Conservation (phyloP, 192 early-diverging fungal genomes). For the Coemansia pectinata region DNA sequence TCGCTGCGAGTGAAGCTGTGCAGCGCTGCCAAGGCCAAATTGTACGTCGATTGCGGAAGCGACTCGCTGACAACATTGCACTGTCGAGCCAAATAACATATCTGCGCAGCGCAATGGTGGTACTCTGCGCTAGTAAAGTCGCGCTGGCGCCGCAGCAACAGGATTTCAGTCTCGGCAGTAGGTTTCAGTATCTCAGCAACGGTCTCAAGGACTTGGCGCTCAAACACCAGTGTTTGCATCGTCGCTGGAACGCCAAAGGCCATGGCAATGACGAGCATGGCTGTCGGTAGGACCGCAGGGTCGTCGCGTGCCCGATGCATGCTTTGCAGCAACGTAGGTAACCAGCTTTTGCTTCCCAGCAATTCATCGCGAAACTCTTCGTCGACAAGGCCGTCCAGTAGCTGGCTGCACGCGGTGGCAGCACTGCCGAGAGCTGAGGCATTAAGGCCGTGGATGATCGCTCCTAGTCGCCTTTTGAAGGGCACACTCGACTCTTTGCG, state of each 20-base stretch:
- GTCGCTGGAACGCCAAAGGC: constrained; percentile 26
- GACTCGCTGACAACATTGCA: constrained; percentile 14
- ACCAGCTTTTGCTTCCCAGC: constrained; percentile 26
- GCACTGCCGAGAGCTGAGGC: background rate
- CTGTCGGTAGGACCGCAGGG: constrained; percentile 11
- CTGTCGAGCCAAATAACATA: constrained; percentile 25
- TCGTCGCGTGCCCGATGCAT: constrained; percentile 33
- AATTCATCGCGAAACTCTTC: constrained; percentile 34
- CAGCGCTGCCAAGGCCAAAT: constrained; percentile 36
- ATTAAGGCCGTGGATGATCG: constrained; percentile 26
- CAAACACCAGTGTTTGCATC: constrained; percentile 50
- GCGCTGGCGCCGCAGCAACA: constrained; percentile 17
- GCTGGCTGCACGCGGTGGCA: constrained; percentile 14
- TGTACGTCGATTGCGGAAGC: constrained; percentile 38
- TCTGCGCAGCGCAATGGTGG: constrained; percentile 16
- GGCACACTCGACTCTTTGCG: constrained; percentile 5
- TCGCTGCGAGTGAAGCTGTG: constrained; percentile 44
- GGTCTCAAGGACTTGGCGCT: constrained; percentile 42
- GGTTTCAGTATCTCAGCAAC: constrained; percentile 42
- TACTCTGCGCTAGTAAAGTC: constrained; percentile 28
- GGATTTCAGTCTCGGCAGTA: constrained; percentile 12
- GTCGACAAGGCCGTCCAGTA: constrained; percentile 25
- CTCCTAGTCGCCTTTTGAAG: constrained; percentile 29
- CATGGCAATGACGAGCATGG: constrained; percentile 24
- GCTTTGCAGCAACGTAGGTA: constrained; percentile 28